phyloP scores from a whole-genome alignment of 108 stramenopile species.

The Seminavis robusta region DNA sequence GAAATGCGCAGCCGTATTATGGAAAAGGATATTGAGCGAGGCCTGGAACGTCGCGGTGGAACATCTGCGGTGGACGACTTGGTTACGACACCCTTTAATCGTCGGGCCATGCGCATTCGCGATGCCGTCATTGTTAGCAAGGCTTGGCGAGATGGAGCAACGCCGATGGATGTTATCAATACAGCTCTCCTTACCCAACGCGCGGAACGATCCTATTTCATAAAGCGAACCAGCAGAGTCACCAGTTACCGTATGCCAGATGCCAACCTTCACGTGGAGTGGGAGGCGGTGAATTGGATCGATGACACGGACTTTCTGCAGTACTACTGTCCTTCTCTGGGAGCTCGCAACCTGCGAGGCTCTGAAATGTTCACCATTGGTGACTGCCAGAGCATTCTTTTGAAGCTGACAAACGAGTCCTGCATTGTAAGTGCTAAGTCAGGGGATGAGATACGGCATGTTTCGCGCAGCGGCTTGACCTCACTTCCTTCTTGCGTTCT shows the following conservation, averaged over 20 bases:
- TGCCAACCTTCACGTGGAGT: slow-evolving; percentile 12
- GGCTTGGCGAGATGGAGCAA: slow-evolving; percentile 86
- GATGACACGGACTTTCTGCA: slow-evolving; percentile 75
- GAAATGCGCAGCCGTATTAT: slow-evolving; percentile 90
- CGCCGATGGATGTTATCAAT: slow-evolving; percentile 72
- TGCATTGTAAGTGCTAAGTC: slow-evolving; percentile 47
- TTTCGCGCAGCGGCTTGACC: background rate
- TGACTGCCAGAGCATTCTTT: slow-evolving; percentile 83
- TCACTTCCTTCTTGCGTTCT: background rate
- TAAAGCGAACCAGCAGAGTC: slow-evolving; percentile 20
- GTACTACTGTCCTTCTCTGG: slow-evolving; percentile 75
- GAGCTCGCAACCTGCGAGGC: slow-evolving; percentile 71
- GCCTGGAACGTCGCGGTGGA: slow-evolving; percentile 76
- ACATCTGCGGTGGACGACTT: slow-evolving; percentile 78
- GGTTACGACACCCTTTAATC: slow-evolving; percentile 68
- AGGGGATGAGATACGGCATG: background rate
- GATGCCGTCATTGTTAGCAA: slow-evolving; percentile 87
- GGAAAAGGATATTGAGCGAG: slow-evolving; percentile 88
- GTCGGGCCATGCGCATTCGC: slow-evolving; percentile 66
- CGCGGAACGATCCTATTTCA: slow-evolving; percentile 45
- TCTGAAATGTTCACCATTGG: slow-evolving; percentile 89
- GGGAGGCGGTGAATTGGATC: slow-evolving; percentile 77
- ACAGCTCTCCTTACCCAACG: slow-evolving; percentile 66
- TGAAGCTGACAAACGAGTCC: slow-evolving; percentile 78
- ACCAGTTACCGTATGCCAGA: background rate